Base-by-base conservation (phyloP, 495 filamentous ascomycete species). In the Neurospora sp. region DNA sequence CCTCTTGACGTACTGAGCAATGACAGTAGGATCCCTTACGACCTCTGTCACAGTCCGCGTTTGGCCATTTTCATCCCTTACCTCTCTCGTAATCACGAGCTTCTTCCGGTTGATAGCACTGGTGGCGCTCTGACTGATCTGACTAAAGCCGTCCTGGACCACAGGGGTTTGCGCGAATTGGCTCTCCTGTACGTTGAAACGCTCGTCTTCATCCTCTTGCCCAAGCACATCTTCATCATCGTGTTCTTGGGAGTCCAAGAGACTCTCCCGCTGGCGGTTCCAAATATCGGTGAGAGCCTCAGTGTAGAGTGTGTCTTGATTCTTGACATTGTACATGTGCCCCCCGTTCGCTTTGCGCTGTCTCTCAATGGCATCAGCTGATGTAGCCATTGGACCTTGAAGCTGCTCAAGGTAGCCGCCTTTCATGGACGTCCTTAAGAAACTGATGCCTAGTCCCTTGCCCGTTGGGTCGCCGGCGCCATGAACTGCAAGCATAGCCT, bases 371-470 rank as follows among this genome's bases (percentile, higher is more conserved):
- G 86, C 86, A 72, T 87, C 86, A 71, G 93, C 92, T 46, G 97
- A 88, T 73, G 93, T 96, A 69, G 96, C 93, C 46, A 91, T 88
- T 3, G 93, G 92, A 75, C 93, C 95, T 76, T 97, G 93, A 11
- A 95, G 92, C 72, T 93, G 86, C 39, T 94, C 92, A 76, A 96
- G 93, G 82, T 96, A 99, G 3, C 96, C 96, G 68, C 96, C 96
- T 80, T 99, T 99, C 96, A 99, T 99, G 14, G 93, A 96, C 0
- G 93, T 97, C 77, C 94, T 92, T 75, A 99, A 91, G 80, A 98
- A 97, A 79, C 91, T 97, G 83, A 98, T 95, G 3, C 93, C 96
- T 71, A 97, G 90, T 3, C 96, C 96, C 75, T 93, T 92, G 12
- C 94, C 93, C 9, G 94, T 96, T n/a, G 96, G 96, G 78, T 99